A percentile compares a stretch with the other conserved stretches of the same genome.
phyloP scores from a whole-genome alignment of 345 rosid species.

The Iberis pinnata region DNA sequence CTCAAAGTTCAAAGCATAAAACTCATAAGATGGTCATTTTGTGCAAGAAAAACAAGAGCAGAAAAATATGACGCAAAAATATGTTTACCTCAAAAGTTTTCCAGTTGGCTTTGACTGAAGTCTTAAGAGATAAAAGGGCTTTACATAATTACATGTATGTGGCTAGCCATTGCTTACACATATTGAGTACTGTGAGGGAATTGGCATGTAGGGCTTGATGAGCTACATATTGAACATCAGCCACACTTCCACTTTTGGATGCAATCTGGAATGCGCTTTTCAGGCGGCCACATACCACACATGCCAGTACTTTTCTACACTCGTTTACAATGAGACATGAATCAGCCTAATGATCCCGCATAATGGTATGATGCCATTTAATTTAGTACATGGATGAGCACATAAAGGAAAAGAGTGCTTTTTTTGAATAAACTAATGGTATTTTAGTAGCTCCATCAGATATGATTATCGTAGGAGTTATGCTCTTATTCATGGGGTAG shows the following conservation, averaged over 20 bases:
- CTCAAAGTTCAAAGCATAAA: slow-evolving; percentile 9
- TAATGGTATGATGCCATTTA: background rate
- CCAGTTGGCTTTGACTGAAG: background rate
- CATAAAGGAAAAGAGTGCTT: background rate
- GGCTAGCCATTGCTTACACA: slow-evolving; percentile 95
- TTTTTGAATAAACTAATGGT: background rate
- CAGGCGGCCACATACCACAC: slow-evolving; percentile 93
- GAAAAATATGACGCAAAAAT: background rate
- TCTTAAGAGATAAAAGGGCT: background rate
- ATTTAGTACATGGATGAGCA: background rate
- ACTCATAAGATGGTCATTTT: background rate
- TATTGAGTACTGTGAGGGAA: slow-evolving; percentile 85
- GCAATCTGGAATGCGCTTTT: slow-evolving; percentile 98
- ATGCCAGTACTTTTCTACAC: slow-evolving; percentile 90
- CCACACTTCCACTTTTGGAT: slow-evolving; percentile 88
- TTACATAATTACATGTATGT: slow-evolving; percentile 77
- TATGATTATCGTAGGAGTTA: background rate
- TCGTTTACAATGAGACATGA: slow-evolving; percentile 11
- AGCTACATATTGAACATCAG: slow-evolving; percentile 96
- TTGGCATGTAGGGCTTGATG: slow-evolving; percentile 97
- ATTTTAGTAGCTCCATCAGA: background rate
- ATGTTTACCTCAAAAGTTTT: slow-evolving; percentile 15
- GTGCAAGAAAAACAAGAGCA: background rate
- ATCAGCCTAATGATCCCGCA: slow-evolving; percentile 12
- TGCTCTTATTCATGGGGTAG: background rate